Evolutionary conservation across 441 rosid species (phyloP).

Genomic region (Viola pubescens): DNA sequence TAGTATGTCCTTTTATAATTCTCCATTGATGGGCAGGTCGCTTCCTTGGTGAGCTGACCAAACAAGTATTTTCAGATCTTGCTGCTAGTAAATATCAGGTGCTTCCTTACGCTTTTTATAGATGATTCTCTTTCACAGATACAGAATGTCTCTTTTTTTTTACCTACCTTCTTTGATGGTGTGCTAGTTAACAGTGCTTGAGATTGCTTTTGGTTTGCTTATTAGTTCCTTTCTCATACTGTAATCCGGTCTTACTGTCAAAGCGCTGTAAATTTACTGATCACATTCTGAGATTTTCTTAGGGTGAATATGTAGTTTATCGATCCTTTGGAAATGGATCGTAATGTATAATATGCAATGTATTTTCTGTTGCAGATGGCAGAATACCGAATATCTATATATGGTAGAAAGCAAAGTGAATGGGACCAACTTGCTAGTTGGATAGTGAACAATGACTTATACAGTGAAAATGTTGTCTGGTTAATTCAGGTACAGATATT

Average conservation of each 20-base stretch:
- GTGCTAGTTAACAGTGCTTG: too few relatives aligned
- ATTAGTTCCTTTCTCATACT: too few relatives aligned
- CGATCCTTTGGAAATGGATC: too few relatives aligned
- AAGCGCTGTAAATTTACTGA: too few relatives aligned
- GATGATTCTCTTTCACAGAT: background rate
- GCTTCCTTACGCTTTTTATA: conserved; percentile 6
- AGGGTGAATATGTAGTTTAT: too few relatives aligned
- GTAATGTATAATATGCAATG: conserved; percentile 3
- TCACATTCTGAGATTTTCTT: too few relatives aligned
- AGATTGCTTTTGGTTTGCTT: too few relatives aligned
- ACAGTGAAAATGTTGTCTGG: conserved; percentile 98
- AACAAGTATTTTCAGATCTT: conserved; percentile 87
- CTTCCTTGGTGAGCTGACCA: conserved; percentile 89
- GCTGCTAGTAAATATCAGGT: conserved; percentile 97
- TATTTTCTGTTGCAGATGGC: conserved; percentile 72
- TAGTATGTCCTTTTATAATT: background rate
- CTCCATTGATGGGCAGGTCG: conserved; percentile 53
- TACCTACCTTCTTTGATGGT: too few relatives aligned
- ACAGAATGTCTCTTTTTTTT: too few relatives aligned
- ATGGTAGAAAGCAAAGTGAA: conserved; percentile 97
- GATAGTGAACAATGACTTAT: conserved; percentile 96
- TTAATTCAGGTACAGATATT: conserved; percentile 69
- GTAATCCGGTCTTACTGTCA: too few relatives aligned
- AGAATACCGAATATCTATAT: conserved; percentile 93
- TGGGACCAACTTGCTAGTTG: conserved; percentile 99